Evolutionary conservation across 805 yeast species (phyloP), one percentile per base, ranked within the genome.

Genomic region (Starmera pachycereana): DNA sequence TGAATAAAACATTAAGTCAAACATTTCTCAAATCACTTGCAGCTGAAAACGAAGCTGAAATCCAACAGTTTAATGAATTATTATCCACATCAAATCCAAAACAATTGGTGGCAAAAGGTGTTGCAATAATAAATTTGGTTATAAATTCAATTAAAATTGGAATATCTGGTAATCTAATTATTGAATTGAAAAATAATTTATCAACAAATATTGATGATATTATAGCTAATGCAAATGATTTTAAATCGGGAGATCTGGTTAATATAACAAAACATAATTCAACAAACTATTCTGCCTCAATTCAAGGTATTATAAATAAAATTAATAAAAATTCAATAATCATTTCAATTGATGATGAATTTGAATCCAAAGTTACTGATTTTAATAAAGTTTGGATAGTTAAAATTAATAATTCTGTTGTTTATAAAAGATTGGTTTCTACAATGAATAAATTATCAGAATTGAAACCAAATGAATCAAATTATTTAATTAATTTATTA

Each of bases 191-290:
- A 13, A 61, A 66, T 27, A 90, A 83, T 45, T 63, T 79, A 0
- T 72, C 56, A 49, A 56, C 53, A 22, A 62, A 62, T 30, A 53
- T 52, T 29, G 57, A 52, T n/a, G 59, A 52, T 13, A 53, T 67
- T 8, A 47, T 74, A 7, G 47, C 61, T 13, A 81, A 84, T 1
- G 74, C 61, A 13, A 81, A 84, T 1, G 74, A 74, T 19, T 57
- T 86, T 25, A 69, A 77, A 46, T 71, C 72, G 4, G 96, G 96
- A 12, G 96, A 87, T 59, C 78, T 85, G 33, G 89, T 87, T 3
- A 71, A 68, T 47, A 44, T 85, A 22, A 22, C 27, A 22, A 22
- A 22, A 22, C 27, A 22, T 8, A 22, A 22, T 22, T 22, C 27
- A 22, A 22, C 27, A 8, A 22, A 22, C 9, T 48, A 48, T 8